Evolutionary conservation across 225 moss, liverwort and hornwort genomes (phyloP).

Genomic region (Asterella californica): DNA sequence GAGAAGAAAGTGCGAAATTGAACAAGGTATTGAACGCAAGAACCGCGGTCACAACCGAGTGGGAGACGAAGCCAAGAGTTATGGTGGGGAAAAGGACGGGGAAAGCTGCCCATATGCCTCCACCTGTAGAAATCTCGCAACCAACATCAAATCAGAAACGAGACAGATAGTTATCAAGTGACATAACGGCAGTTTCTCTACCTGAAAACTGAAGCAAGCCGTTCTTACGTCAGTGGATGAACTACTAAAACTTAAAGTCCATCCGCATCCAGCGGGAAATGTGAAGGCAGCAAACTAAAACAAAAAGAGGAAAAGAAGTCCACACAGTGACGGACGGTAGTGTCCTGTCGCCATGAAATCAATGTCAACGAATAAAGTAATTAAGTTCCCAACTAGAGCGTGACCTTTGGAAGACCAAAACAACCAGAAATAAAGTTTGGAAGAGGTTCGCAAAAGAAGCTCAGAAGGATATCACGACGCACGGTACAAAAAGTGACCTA

Average conservation of each 20-base stretch:
- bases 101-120: constrained; percentile 80
- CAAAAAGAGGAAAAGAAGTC: not conserved
- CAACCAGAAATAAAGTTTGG: not conserved
- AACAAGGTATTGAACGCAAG: constrained; percentile 72
- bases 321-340: no score
- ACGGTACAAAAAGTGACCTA: not conserved
- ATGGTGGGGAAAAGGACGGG: constrained; percentile 65
- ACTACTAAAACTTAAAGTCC: no score
- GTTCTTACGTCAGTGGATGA: no score
- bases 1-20: constrained; percentile 68
- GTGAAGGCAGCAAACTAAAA: not conserved
- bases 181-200: not conserved
- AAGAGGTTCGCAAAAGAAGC: not conserved
- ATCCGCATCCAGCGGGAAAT: no score
- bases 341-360: not conserved
- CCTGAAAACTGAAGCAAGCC: not conserved
- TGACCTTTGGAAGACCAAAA: not conserved
- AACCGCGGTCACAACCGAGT: constrained; percentile 51
- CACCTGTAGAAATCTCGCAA: constrained; percentile 37
- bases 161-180: not conserved
- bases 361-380: not conserved
- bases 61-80: constrained; percentile 53
- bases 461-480: not conserved
- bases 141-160: not conserved
- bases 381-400: not conserved